phyloP scores from a whole-genome alignment of 2,329 filamentous ascomycete species.

The Scorias spongiosa region DNA sequence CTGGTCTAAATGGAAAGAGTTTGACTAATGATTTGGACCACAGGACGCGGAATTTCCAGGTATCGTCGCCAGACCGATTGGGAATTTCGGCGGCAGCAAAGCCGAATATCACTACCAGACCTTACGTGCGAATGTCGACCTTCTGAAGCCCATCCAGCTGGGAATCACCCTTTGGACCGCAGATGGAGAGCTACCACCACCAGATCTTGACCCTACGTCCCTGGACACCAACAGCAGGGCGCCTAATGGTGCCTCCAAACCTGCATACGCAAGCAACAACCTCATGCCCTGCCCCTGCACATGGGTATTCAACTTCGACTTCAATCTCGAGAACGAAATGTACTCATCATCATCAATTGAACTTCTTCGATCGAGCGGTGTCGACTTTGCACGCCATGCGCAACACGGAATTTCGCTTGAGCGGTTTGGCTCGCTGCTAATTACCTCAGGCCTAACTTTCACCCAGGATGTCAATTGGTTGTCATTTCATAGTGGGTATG shows the following conservation, averaged over 20 bases:
- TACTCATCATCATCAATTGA: conserved; percentile 92
- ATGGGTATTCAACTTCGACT: conserved; percentile 99
- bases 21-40: not conserved
- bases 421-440: conserved; percentile 77
- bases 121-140: conserved; percentile 87
- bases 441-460: conserved; percentile 80
- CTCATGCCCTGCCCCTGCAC: conserved; percentile 63
- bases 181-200: conserved; percentile 72
- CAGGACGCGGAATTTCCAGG: conserved; percentile 98
- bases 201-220: conserved; percentile 37
- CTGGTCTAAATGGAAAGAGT: not conserved
- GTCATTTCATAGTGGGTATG: conserved; percentile 93
- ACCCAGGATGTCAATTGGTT: conserved; percentile 87
- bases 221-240: not conserved
- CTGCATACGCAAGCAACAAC: conserved; percentile 24
- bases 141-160: conserved; percentile 94
- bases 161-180: conserved; percentile 87
- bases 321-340: conserved; percentile 91
- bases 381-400: conserved; percentile 73
- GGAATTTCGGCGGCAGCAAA: conserved; percentile 72
- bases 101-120: conserved; percentile 99
- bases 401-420: conserved; percentile 81
- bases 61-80: conserved; percentile 89
- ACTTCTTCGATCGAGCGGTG: conserved; percentile 78
- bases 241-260: not conserved